phyloP scores from a whole-genome alignment of 495 filamentous ascomycete genomes.

The Aspergillus bridgeri region DNA sequence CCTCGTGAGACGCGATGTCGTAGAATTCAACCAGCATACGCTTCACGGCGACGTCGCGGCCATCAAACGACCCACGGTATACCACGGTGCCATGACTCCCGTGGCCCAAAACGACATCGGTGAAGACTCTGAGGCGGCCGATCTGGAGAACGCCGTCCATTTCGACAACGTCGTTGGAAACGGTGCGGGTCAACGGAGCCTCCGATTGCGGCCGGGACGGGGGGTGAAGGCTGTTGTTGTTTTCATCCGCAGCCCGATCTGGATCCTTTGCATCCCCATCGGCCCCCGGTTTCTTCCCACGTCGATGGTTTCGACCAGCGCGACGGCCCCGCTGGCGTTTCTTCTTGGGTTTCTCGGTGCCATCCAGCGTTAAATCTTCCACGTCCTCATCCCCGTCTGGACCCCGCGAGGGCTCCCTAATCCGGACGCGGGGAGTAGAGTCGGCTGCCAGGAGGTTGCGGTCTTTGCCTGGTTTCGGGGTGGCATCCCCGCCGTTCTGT shows the following conservation, averaged over 20 bases:
- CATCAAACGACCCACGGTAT: constrained; percentile 81
- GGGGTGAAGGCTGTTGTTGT: constrained; percentile 34
- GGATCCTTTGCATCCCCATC: constrained; percentile 43
- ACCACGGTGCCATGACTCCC: constrained; percentile 87
- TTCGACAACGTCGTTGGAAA: constrained; percentile 39
- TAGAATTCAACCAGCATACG: constrained; percentile 93
- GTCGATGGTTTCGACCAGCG: constrained; percentile 73
- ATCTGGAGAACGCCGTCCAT: constrained; percentile 59
- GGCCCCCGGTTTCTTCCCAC: constrained; percentile 48
- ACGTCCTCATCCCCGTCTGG: constrained; percentile 39
- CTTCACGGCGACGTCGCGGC: constrained; percentile 91
- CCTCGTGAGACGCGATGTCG: constrained; percentile 93
- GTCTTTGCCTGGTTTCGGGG: constrained; percentile 25
- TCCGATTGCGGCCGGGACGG: constrained; percentile 56
- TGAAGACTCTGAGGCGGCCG: constrained; percentile 69
- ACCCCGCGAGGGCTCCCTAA: constrained; percentile 42
- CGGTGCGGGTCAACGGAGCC: constrained; percentile 39
- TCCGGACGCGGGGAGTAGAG: constrained; percentile 35
- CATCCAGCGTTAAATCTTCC: constrained; percentile 31
- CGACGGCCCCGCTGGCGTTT: constrained; percentile 77
- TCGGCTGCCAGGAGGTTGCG: constrained; percentile 18
- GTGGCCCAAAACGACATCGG: constrained; percentile 68
- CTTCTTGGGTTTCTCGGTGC: constrained; percentile 63
- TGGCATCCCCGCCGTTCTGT: constrained; percentile 19
- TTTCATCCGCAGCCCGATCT: constrained; percentile 42